Conservation (phyloP, 345 rosid genomes). For the Boechera stricta region DNA sequence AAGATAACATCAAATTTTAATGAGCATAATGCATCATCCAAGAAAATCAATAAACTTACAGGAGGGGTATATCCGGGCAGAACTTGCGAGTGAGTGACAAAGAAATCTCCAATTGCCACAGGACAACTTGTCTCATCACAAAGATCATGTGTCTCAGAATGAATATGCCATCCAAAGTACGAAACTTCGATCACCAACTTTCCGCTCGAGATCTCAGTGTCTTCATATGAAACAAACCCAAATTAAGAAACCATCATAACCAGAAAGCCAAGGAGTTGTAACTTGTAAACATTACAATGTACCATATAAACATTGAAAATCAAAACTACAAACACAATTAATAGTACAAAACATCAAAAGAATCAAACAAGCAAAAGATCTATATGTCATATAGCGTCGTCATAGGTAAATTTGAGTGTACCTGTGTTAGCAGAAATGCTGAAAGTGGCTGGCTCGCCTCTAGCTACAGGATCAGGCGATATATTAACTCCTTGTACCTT, state of each 20-base stretch:
- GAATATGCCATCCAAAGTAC: constrained; percentile 84
- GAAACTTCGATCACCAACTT: constrained; percentile 81
- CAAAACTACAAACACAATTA: neutral
- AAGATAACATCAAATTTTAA: neutral
- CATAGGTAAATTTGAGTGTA: constrained; percentile 19
- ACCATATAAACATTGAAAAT: neutral
- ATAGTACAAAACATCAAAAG: neutral
- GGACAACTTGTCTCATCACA: constrained; percentile 85
- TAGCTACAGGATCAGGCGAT: constrained; percentile 61
- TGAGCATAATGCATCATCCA: constrained; percentile 17
- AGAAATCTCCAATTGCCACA: constrained; percentile 75
- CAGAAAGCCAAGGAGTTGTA: neutral
- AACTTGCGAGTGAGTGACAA: constrained; percentile 82
- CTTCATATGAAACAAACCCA: constrained; percentile 45
- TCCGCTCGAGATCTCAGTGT: constrained; percentile 61
- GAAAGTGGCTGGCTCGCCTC: constrained; percentile 69
- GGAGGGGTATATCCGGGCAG: constrained; percentile 90
- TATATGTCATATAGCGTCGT: neutral
- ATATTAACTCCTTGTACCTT: constrained; percentile 69
- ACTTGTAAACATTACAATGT: neutral
- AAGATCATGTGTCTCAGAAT: constrained; percentile 82
- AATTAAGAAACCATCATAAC: neutral
- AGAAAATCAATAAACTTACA: constrained; percentile 54
- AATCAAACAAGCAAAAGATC: constrained; percentile 22
- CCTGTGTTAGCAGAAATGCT: constrained; percentile 71